Percentiles rank a stretch among this genome's conserved stretches.
These are phyloP conservation scores for Fusarium redolens DNA, from an alignment of 2,329 filamentous ascomycete species.

Conservation along the genomic window DNA sequence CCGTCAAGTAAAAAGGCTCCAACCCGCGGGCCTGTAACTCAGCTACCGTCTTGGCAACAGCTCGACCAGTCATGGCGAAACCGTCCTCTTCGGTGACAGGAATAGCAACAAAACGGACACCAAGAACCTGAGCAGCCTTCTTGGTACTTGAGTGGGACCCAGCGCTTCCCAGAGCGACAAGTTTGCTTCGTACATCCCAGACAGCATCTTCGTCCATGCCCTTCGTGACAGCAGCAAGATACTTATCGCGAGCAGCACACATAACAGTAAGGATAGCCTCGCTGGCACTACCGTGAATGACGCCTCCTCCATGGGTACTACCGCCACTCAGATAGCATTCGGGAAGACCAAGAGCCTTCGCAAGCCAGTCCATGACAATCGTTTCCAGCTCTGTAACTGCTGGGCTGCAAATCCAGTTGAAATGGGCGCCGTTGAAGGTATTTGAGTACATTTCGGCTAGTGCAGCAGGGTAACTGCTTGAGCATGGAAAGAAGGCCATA, in stretches of 20 bases:
- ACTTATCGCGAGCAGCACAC: conserved; percentile 86
- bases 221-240: conserved; percentile 69
- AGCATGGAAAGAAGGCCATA: conserved; percentile 94
- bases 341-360: conserved; percentile 78
- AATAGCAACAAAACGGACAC: conserved; percentile 80
- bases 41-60: conserved; percentile 58
- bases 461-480: conserved; percentile 85
- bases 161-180: conserved; percentile 85
- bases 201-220: conserved; percentile 79
- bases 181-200: conserved; percentile 60
- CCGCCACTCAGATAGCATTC: conserved; percentile 78
- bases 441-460: conserved; percentile 93
- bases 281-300: conserved; percentile 91
- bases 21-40: conserved; percentile 75
- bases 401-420: conserved; percentile 97
- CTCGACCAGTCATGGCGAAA: conserved; percentile 78
- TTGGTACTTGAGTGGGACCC: conserved; percentile 86
- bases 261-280: conserved; percentile 90
- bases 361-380: conserved; percentile 91
- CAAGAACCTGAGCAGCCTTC: conserved; percentile 87
- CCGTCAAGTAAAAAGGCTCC: conserved; percentile 87
- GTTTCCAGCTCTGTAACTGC: conserved; percentile 96
- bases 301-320: conserved; percentile 80
- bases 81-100: conserved; percentile 70
- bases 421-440: conserved; percentile 88